Conservation (phyloP, 805 yeast species). For the Ogataea kodamae region DNA sequence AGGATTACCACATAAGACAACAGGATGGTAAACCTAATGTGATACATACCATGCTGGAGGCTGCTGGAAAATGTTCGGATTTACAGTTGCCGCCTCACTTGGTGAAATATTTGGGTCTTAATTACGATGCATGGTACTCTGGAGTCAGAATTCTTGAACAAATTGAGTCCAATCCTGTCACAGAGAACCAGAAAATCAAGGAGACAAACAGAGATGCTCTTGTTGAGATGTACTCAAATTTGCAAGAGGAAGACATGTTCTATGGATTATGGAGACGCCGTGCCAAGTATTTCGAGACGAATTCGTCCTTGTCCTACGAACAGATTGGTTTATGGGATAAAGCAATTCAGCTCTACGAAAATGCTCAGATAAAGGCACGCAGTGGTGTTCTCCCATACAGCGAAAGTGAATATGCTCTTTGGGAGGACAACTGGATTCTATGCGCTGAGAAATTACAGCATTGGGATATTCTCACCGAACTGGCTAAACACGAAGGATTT, state of each 20-base stretch:
- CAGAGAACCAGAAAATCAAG: constrained; percentile 67
- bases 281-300: constrained; percentile 91
- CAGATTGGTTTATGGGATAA: constrained; percentile 94
- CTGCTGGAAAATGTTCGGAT: constrained; percentile 68
- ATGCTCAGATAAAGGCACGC: constrained; percentile 94
- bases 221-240: constrained; percentile 78
- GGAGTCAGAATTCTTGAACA: constrained; percentile 82
- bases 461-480: constrained; percentile 95
- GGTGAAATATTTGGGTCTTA: constrained; percentile 79
- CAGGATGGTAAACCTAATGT: constrained; percentile 84
- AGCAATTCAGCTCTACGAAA: constrained; percentile 89
- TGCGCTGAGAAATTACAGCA: constrained; percentile 97
- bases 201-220: constrained; percentile 89
- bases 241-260: constrained; percentile 95
- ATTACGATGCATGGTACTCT: constrained; percentile 89
- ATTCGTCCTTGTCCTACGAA: constrained; percentile 88
- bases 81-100: constrained; percentile 91
- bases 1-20: constrained; percentile 92
- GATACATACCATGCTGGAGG: constrained; percentile 77
- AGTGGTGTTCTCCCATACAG: constrained; percentile 94
- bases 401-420: constrained; percentile 87
- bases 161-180: constrained; percentile 42
- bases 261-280: constrained; percentile 97
- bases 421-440: constrained; percentile 99
- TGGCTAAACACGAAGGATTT: constrained; percentile 97